Base-by-base conservation (phyloP, 2,329 filamentous ascomycete species). In the Trichoderma sp. region DNA sequence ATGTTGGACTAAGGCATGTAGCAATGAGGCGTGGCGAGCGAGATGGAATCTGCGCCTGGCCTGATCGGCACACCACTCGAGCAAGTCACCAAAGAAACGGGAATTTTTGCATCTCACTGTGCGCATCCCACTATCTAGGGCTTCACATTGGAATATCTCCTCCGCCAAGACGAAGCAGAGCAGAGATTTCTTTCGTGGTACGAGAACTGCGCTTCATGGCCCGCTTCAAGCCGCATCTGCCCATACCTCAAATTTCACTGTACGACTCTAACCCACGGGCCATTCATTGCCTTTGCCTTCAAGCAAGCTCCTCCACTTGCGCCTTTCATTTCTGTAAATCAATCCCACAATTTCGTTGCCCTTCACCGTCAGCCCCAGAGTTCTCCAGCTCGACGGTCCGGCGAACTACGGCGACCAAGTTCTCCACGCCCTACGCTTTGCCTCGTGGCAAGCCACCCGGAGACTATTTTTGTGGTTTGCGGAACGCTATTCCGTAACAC, bases 391-490 rank as follows among this genome's bases (percentile, higher is more conserved):
- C n/a, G n/a, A 30, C 26, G 14, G 51, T 12, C 26, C 12, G 53
- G 39, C 32, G 28, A 69, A 21, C 36, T 36, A n/a, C 57, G 9
- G 39, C 56, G 30, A 32, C 24, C 6, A 68, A 21, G 28, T 3
- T 15, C 56, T 61, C 56, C 57, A 51, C 56, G 66, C 30, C 62
- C 18, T n/a, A 21, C 28, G 57, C 57, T 60, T 47, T 51, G n/a
- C 56, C 66, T 69, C 66, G 39, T 61, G 56, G 66, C 66, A 60
- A 61, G 65, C 65, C 56, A 69, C 66, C 36, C 56, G 66, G 56
- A 61, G 66, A 69, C 56, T 69, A 61, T 57, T 58, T 43, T 32
- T 60, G 28, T 32, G 28, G 18, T 51, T 30, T 36, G 26, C 34
- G 34, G 51, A 43, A 47, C 36, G 24, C 34, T 58, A 58, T 34